Conservation (phyloP, 2,329 filamentous ascomycete species). For the Apiospora saccharicola region DNA sequence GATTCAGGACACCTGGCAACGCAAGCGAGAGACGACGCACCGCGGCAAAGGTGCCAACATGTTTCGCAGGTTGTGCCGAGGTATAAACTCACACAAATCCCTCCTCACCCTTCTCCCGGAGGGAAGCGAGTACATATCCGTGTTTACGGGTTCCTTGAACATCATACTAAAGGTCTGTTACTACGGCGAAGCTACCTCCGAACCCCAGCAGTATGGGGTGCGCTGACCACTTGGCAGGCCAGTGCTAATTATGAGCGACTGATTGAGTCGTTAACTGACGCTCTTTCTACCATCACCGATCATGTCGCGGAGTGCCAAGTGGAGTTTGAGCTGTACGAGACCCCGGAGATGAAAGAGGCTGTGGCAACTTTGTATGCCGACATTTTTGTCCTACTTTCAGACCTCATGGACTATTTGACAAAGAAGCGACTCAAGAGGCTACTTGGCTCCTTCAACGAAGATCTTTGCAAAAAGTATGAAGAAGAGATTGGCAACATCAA, state of each 20-base stretch:
- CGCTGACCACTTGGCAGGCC: background rate
- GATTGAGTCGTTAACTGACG: conserved; percentile 1
- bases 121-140: conserved; percentile 40
- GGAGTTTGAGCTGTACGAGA: background rate
- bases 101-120: conserved; percentile 39
- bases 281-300: conserved; percentile 33
- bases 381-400: background rate
- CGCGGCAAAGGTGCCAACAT: background rate
- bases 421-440: background rate
- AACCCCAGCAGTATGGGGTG: background rate
- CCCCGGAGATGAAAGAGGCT: background rate
- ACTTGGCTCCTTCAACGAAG: background rate
- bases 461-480: background rate
- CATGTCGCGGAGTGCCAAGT: conserved; percentile 29
- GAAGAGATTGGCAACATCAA: background rate
- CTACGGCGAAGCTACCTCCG: too few species aligned
- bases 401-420: background rate
- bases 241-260: conserved; percentile 5
- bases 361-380: background rate
- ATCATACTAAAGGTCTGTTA: conserved; percentile 39
- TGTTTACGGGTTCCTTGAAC: conserved; percentile 40
- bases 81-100: conserved; percentile 34
- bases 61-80: background rate
- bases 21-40: too few species aligned
- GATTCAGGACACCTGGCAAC: background rate